Conservation (phyloP, 352 stramenopile genomes). For the Phytophthora fragariaefolia region DNA sequence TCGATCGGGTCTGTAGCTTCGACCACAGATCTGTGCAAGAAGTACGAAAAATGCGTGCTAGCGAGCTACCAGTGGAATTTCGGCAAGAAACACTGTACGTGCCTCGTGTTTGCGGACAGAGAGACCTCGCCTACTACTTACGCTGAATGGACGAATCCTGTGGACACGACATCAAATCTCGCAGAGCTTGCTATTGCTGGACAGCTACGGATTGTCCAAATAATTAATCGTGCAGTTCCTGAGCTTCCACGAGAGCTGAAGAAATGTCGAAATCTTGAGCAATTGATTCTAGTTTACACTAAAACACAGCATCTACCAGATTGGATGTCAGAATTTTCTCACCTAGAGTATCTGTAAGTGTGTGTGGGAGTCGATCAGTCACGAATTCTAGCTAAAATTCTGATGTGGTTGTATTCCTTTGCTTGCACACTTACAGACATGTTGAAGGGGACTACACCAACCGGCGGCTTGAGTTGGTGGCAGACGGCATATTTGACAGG, state of each 20-base stretch:
- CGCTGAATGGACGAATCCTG: slow-evolving; percentile 47
- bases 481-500: slow-evolving; percentile 26
- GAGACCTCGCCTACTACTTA: slow-evolving; percentile 36
- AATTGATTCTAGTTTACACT: slow-evolving; percentile 50
- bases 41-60: slow-evolving; percentile 45
- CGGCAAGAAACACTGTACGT: slow-evolving; percentile 38
- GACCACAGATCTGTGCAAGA: slow-evolving; percentile 36
- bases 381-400: no score
- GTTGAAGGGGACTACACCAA: slow-evolving; percentile 38
- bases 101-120: slow-evolving; percentile 50
- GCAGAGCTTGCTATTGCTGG: slow-evolving; percentile 37
- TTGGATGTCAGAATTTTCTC: slow-evolving; percentile 39
- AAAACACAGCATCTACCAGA: slow-evolving; percentile 39
- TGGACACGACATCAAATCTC: slow-evolving; percentile 41
- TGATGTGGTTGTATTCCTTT: no score
- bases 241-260: slow-evolving; percentile 42
- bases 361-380: background rate
- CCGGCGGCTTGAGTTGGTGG: slow-evolving; percentile 23
- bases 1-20: slow-evolving; percentile 40
- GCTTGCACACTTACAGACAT: slow-evolving; percentile 14
- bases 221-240: slow-evolving; percentile 54
- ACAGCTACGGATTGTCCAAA: slow-evolving; percentile 51
- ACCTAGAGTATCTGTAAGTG: slow-evolving; percentile 51
- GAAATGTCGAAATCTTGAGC: slow-evolving; percentile 41
- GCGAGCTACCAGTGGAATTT: slow-evolving; percentile 55